Evolutionary conservation across 257 asterid species (phyloP).

Genomic region (Misopates orontium): DNA sequence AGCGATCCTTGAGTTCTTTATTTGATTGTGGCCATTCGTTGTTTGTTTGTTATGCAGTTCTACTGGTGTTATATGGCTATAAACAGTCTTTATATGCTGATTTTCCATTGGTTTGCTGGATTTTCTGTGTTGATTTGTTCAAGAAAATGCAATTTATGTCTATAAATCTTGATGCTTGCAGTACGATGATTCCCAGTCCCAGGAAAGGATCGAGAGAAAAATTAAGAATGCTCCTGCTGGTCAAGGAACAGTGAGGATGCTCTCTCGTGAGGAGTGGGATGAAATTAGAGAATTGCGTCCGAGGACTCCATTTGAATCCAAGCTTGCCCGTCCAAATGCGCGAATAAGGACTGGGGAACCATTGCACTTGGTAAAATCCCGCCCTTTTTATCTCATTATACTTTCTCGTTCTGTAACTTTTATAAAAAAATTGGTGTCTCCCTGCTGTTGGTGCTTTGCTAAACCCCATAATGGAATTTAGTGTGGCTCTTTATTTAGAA

Average conservation of each 20-base stretch:
- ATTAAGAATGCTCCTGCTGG: conserved; percentile 87
- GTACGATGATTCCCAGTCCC: conserved; percentile 74
- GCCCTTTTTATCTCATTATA: neutral
- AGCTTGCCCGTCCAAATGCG: conserved; percentile 74
- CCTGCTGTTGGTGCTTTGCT: neutral
- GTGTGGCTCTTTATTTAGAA: neutral
- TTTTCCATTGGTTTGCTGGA: neutral
- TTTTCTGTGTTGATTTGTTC: neutral
- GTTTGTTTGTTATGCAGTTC: neutral
- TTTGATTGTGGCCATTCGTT: neutral
- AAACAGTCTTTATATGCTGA: neutral
- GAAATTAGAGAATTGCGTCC: conserved; percentile 68
- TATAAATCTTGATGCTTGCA: conserved; percentile 37
- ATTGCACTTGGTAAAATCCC: conserved; percentile 41
- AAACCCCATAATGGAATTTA: conserved; percentile 1
- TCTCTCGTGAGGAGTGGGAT: conserved; percentile 90
- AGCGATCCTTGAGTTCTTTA: too few relatives aligned
- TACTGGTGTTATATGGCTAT: neutral
- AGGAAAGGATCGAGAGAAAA: conserved; percentile 68
- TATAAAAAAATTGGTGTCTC: neutral
- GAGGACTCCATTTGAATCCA: conserved; percentile 87
- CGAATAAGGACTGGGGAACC: conserved; percentile 58
- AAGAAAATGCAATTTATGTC: neutral
- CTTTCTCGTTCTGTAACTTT: neutral
- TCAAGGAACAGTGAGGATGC: conserved; percentile 91